These are phyloP conservation scores for Lipomyces spencermartinsiae DNA, from an alignment of 805 yeast species.

Conservation along the genomic window DNA sequence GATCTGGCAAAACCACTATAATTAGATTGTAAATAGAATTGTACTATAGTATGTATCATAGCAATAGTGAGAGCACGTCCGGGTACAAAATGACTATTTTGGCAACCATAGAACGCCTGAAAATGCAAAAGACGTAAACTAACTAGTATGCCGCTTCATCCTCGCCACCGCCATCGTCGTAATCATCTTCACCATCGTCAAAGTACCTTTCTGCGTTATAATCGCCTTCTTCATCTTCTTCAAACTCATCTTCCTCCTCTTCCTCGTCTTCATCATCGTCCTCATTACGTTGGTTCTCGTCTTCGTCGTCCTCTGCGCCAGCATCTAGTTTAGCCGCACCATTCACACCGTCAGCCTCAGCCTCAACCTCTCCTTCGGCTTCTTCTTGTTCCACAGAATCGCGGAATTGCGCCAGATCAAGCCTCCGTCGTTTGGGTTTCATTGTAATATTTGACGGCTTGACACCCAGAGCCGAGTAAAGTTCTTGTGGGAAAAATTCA, in stretches of 20 bases:
- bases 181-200: constrained; percentile 41
- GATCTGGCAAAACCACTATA: constrained; percentile 25
- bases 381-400: constrained; percentile 23
- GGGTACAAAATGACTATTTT: background rate
- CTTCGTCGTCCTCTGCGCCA: constrained; percentile 27
- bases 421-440: constrained; percentile 20
- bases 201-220: constrained; percentile 41
- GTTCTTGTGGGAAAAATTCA: constrained; percentile 37
- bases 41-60: background rate
- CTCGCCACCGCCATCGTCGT: constrained; percentile 40
- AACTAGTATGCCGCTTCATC: constrained; percentile 41
- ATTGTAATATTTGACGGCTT: constrained; percentile 5
- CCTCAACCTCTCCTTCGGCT: constrained; percentile 29
- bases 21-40: constrained; percentile 3
- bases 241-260: constrained; percentile 41
- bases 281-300: constrained; percentile 6
- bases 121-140: background rate
- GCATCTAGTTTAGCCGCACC: background rate
- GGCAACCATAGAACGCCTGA: constrained; percentile 8
- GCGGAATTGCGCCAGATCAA: constrained; percentile 26
- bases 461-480: constrained; percentile 34
- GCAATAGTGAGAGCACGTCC: background rate
- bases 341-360: constrained; percentile 16
- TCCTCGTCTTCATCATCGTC: constrained; percentile 35
- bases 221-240: constrained; percentile 43